These are phyloP conservation scores for Fonsecaea pugnacius DNA, from an alignment of 2,329 filamentous ascomycete species.

Conservation along the genomic window DNA sequence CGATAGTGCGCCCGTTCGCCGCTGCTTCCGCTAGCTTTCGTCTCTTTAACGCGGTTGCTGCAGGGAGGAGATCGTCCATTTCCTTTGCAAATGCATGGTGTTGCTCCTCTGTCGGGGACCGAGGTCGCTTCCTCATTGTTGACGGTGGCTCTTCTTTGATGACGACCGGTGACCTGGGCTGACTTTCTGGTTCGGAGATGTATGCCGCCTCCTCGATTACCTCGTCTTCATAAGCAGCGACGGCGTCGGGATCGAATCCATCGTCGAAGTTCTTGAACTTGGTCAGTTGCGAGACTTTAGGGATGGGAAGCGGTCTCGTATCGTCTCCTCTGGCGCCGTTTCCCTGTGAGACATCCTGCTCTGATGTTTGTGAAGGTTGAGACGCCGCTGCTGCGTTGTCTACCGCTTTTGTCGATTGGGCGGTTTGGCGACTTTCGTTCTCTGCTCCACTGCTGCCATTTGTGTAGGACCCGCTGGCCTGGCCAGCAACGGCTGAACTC, in stretches of 20 bases:
- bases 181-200: constrained; percentile 13
- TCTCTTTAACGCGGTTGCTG: constrained; percentile 77
- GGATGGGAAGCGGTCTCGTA: constrained; percentile 43
- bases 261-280: constrained; percentile 78
- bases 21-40: constrained; percentile 65
- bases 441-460: constrained; percentile 27
- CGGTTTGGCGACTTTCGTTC: constrained; percentile 15
- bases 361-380: constrained; percentile 8
- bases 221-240: constrained; percentile 33
- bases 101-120: constrained; percentile 38
- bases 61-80: constrained; percentile 75
- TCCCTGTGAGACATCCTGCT: constrained; percentile 20
- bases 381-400: constrained; percentile 9
- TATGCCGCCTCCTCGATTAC: constrained; percentile 22
- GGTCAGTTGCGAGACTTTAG: constrained; percentile 37
- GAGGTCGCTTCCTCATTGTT: constrained; percentile 39
- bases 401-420: constrained; percentile 43
- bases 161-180: background rate
- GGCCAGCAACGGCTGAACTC: constrained; percentile 20
- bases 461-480: constrained; percentile 37
- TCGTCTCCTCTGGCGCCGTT: constrained; percentile 15
- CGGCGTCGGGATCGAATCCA: constrained; percentile 51
- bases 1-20: constrained; percentile 43
- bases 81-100: constrained; percentile 53
- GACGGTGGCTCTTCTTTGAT: constrained; percentile 37